Base-by-base conservation (phyloP, 257 asterid genomes). In the Penstemon davidsonii region DNA sequence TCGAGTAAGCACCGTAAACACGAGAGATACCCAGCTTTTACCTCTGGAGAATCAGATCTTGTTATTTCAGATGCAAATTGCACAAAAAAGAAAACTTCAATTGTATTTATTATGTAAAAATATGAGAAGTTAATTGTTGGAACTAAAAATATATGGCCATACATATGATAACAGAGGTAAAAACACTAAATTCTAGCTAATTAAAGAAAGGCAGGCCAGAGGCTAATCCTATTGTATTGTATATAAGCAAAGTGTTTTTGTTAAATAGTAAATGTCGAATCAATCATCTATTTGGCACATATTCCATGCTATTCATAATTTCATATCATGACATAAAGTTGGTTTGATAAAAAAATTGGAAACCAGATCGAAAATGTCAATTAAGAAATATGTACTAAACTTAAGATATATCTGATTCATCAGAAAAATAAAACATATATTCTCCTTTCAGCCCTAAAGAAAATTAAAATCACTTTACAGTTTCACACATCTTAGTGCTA, bases 1-100 rank as follows among this genome's bases (percentile, higher is more conserved):
- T 73, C 55, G 54, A 19, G 57, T 7, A 89, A 80, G 60, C 76
- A 75, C 80, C 65, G 79, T 81, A 86, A 76, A 76, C 96, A 91
- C 3, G 87, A 83, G 1, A 84, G 78, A 62, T 85, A 91, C 66
- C 85, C 96, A 13, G 86, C 80, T 80, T 84, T 89, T 9, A 84
- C 84, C 80, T 83, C 87, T 36, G 82, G 78, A 56, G 81, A 76
- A 67, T 75, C 82, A 7, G 77, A 65, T 64, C 71, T 39, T 4
- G 80, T 37, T 41, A 58, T 60, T 71, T 79, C 84, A 12, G 76
- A 50, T 63, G 70, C 82, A 69, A 87, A 81, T 96, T 92, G 89
- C 81, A 82, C 54, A 74, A 37, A 62, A 44, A 5, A 69, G 52
- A 55, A n/a, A 43, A 49, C 33, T 62, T 42, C 18, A 39, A 33